Evolutionary conservation across 2,329 filamentous ascomycete genomes (phyloP), one percentile per base, ranked within the genome.

Genomic region (Cryphonectria carpinicola): DNA sequence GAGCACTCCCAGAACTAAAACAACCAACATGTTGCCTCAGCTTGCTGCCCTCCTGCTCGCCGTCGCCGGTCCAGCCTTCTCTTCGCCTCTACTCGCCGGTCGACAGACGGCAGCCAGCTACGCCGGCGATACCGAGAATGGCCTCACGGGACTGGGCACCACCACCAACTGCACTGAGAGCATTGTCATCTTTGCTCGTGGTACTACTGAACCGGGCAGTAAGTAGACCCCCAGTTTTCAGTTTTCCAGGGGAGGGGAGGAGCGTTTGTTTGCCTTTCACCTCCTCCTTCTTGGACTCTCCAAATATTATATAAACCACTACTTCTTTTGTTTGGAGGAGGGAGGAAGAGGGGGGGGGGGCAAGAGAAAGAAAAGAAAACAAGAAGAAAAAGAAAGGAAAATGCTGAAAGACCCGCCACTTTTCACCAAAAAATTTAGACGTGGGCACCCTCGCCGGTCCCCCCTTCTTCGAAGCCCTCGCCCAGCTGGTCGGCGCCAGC

Each of bases 121-220:
- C 25, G 5, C 43, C 22, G 35, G 66, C 6, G 56, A 56, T 43
- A 71, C 63, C 3, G 56, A 71, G 58, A 67, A 71, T 22, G 67
- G 54, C 7, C 67, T 71, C 8, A 11, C 43, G 7, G 69, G 65
- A 37, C 46, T 54, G 25, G 66, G 56, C 17, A 41, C 39, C 39
- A 22, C 19, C 56, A 22, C 19, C 25, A 62, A 54, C 22, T 71
- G 72, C 65, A 54, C 72, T 2, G 68, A 73, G 62, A 69, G 76
- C n/a, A 75, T 74, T 58, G 71, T 78, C 49, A 67, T 79, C 41
- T 79, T 76, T 63, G 76, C 76, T 32, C 74, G 77, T n/a, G 77
- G 76, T 10, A 78, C 77, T 1, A 74, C 71, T 28, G 76, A 79
- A 67, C 43, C 67, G 0, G 76, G 76, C 13, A 78, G 61, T 64